Conservation (phyloP, 1,139 yeast genomes). For the Candida pseudoviswanathii region DNA sequence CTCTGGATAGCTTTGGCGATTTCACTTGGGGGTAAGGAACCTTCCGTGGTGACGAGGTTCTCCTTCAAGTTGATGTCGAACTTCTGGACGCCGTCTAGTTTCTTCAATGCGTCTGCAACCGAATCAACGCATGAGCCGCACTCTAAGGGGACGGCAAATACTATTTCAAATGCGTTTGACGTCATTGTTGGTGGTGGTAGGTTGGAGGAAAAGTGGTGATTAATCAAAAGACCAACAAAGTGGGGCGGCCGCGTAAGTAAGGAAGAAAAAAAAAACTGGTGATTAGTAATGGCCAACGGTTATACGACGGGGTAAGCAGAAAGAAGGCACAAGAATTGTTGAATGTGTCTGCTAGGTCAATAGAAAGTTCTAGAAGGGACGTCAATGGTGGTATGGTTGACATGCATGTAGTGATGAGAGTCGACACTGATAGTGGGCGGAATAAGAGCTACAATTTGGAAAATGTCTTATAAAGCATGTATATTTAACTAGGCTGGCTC, state of each 20-base stretch:
- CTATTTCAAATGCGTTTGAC: conserved; percentile 47
- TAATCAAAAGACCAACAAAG: background rate
- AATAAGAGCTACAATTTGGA: no score
- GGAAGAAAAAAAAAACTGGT: background rate
- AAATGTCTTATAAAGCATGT: no score
- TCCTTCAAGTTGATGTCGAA: conserved; percentile 54
- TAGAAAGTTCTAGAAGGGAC: background rate
- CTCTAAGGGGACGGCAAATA: conserved; percentile 77
- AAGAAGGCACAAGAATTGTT: no score
- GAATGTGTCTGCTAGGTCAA: background rate
- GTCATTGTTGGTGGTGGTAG: background rate
- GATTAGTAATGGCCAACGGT: background rate
- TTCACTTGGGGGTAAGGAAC: conserved; percentile 68
- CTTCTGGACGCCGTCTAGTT: conserved; percentile 47
- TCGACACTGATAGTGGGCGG: no score
- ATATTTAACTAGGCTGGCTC: no score
- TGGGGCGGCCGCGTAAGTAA: background rate
- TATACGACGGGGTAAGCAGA: background rate
- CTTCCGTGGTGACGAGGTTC: conserved; percentile 65
- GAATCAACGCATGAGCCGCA: conserved; percentile 71
- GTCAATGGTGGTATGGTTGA: no score
- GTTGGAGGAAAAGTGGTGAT: background rate
- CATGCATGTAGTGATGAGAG: no score
- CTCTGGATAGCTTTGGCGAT: conserved; percentile 65
- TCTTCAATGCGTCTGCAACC: conserved; percentile 53